Evolutionary conservation across 768 basidiomycete genomes (phyloP).

Genomic region (Leccinum longicurvipes): DNA sequence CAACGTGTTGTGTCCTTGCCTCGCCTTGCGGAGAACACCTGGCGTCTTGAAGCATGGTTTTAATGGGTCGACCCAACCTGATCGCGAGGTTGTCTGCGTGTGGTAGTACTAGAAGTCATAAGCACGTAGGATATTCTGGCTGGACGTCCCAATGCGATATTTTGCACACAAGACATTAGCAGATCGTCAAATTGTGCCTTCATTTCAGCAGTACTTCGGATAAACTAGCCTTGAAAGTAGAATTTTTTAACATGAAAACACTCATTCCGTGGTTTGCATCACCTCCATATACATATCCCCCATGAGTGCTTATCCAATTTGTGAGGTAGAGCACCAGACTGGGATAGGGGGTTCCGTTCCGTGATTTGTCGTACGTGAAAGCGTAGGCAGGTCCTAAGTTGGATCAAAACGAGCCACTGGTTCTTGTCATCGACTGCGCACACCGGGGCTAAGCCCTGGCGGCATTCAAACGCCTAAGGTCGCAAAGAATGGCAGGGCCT

Average conservation of each 20-base stretch:
- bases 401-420: conserved; percentile 9
- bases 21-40: conserved; percentile 4
- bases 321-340: background rate
- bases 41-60: conserved; percentile 2
- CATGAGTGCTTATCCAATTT: background rate
- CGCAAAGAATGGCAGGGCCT: background rate
- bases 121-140: background rate
- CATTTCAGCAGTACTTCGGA: background rate
- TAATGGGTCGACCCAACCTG: background rate
- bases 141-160: background rate
- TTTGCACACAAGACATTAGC: background rate
- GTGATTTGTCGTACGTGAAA: background rate
- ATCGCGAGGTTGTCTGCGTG: background rate
- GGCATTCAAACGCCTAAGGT: background rate
- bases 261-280: background rate
- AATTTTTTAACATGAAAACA: background rate
- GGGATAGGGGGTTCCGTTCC: conserved; percentile 4
- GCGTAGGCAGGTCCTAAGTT: background rate
- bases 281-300: background rate
- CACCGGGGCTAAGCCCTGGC: background rate
- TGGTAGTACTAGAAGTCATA: background rate
- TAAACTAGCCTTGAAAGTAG: background rate
- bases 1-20: background rate
- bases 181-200: background rate
- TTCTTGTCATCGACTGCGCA: background rate